phyloP scores from a whole-genome alignment of 2,329 filamentous ascomycete species.

The Venturia carpophila region DNA sequence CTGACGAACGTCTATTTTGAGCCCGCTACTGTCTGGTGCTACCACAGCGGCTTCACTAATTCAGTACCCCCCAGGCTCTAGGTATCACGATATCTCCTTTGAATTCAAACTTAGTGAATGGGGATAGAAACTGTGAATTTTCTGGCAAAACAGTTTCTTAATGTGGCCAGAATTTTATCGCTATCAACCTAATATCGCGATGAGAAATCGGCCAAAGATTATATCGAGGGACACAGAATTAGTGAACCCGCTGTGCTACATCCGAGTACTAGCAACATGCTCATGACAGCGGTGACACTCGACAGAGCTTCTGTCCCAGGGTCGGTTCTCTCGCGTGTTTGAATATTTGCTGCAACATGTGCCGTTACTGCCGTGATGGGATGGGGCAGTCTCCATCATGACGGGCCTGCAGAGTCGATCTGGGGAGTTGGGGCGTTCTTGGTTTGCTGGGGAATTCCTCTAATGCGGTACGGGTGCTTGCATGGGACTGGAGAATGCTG shows the following conservation, averaged over 20 bases:
- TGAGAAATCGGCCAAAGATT: too few relatives aligned
- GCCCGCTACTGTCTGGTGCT: neutral
- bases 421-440: neutral
- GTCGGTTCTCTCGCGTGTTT: neutral
- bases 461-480: neutral
- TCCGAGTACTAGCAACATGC: neutral
- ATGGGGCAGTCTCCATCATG: neutral
- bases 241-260: too few relatives aligned
- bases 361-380: neutral
- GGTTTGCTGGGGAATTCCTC: neutral
- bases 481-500: too few relatives aligned
- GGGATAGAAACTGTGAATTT: too few relatives aligned
- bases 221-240: too few relatives aligned
- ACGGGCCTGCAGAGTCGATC: neutral
- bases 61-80: too few relatives aligned
- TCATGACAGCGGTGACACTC: neutral
- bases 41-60: too few relatives aligned
- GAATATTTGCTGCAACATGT: neutral
- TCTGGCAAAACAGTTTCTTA: too few relatives aligned
- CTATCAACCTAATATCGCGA: too few relatives aligned
- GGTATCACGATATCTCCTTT: too few relatives aligned
- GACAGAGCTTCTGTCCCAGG: neutral
- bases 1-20: neutral
- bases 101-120: too few relatives aligned
- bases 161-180: too few relatives aligned